Conservation (phyloP, 2,329 filamentous ascomycete genomes). For the Penicillium verrucosum region DNA sequence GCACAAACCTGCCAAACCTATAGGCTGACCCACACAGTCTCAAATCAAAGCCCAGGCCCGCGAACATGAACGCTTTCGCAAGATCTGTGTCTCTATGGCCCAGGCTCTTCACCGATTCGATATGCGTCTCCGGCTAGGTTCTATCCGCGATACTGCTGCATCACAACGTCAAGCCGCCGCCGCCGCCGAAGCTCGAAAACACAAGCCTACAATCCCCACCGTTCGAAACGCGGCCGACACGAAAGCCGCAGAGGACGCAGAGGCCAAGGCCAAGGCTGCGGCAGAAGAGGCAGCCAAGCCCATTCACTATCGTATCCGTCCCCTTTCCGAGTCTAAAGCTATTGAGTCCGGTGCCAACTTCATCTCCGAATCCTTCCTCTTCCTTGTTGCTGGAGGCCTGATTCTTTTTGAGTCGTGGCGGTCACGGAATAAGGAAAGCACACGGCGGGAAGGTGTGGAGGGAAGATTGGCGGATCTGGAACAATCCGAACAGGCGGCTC, state of each 20-base stretch:
- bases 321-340: constrained; percentile 63
- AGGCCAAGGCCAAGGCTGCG: constrained; percentile 43
- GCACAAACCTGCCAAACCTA: not conserved
- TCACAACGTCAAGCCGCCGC: constrained; percentile 48
- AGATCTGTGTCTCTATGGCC: constrained; percentile 59
- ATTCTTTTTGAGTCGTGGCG: constrained; percentile 63
- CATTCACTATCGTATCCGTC: constrained; percentile 56
- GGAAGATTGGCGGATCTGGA: constrained; percentile 59
- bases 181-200: constrained; percentile 54
- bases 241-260: constrained; percentile 53
- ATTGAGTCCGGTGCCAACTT: constrained; percentile 69
- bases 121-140: constrained; percentile 64
- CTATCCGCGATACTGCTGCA: constrained; percentile 60
- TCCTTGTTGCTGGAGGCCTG: constrained; percentile 60
- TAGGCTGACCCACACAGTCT: constrained; percentile 50
- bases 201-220: constrained; percentile 53
- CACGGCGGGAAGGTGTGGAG: constrained; percentile 57
- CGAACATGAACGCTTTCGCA: constrained; percentile 65
- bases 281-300: constrained; percentile 48
- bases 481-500: constrained; percentile 44
- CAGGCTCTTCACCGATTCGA: constrained; percentile 64
- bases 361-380: constrained; percentile 65
- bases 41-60: constrained; percentile 65
- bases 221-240: constrained; percentile 61
- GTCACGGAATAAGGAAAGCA: constrained; percentile 59